Base-by-base conservation (phyloP, 345 rosid species). In the Anacardium occidentale region DNA sequence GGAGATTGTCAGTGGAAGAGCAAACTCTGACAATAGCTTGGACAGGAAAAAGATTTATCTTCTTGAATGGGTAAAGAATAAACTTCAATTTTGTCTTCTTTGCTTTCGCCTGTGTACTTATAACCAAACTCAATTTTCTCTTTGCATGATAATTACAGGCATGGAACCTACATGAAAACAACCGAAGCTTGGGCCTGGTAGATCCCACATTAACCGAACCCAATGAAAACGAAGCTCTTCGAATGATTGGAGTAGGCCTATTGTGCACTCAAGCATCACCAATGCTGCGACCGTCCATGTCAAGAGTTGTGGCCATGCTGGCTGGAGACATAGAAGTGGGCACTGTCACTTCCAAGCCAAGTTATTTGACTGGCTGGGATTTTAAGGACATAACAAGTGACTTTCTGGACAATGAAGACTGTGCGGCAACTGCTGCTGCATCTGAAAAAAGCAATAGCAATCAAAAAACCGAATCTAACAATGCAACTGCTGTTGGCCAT, bases 261-360 rank as follows among this genome's bases (percentile, higher is more conserved):
- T 57, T 80, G 44, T 80, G 83, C 68, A 80, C 83, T 29, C 83
- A 80, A n/a, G 73, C 76, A 24, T 80, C 83, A 20, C 83, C 83
- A 32, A 15, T 56, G 53, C 6, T 40, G 32, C 44, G 83, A 32
- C 83, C 83, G 8, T 14, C 83, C 1, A 80, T 80, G 83, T 80
- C 83, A 2, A 75, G 83, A 0, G 80, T 66, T 37, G 78, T 80
- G 20, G 73, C 67, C 3, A 80, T 80, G 83, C 80, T 80, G 5
- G 21, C 75, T 0, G 80, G 78, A n/a, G 83, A 80, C 47, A 26
- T 66, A 37, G 83, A 80, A 74, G 74, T 76, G 20, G 64, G 76
- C 42, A 2, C 34, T 40, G 80, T 70, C 8, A 52, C 51, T 2
- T 53, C 80, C 14, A 80, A 69, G 64, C 83, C 83, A 69, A 71